Percentiles rank a stretch among this genome's conserved stretches.
Evolutionary conservation across 345 rosid genomes (phyloP).

Genomic region (Citropsis articulata): DNA sequence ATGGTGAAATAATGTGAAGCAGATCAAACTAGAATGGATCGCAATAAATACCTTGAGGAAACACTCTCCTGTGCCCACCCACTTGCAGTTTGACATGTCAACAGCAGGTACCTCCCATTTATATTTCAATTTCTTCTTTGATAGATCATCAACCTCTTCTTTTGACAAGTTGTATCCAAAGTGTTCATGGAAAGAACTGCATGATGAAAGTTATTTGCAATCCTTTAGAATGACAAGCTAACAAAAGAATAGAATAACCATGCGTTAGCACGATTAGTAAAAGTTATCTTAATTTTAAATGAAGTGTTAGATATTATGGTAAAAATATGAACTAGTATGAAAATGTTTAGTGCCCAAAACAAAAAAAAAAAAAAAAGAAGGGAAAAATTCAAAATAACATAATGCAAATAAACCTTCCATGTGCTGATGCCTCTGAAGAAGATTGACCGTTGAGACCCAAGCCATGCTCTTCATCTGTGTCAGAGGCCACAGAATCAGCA

Average conservation of each 20-base stretch:
- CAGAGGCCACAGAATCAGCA: slow-evolving; percentile 32
- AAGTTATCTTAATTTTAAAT: background rate
- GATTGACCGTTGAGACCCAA: slow-evolving; percentile 28
- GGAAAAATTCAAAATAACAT: background rate
- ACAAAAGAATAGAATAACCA: background rate
- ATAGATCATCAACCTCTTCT: slow-evolving; percentile 48
- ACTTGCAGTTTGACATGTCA: slow-evolving; percentile 65
- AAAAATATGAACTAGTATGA: background rate
- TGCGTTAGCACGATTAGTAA: background rate
- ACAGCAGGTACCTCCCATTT: slow-evolving; percentile 69
- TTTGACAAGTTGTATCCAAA: slow-evolving; percentile 55
- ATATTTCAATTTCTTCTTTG: slow-evolving; percentile 60
- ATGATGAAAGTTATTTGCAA: slow-evolving; percentile 12
- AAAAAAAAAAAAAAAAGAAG: too few species aligned
- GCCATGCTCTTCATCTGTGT: slow-evolving; percentile 44
- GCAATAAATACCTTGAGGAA: slow-evolving; percentile 52
- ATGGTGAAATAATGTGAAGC: background rate
- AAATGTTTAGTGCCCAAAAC: background rate
- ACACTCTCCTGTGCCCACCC: slow-evolving; percentile 67
- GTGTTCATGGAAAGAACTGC: slow-evolving; percentile 71
- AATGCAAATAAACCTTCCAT: slow-evolving; percentile 40
- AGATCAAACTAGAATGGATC: background rate
- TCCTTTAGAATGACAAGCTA: background rate
- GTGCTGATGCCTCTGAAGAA: slow-evolving; percentile 20
- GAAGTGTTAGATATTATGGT: background rate